Conservation (phyloP, 345 rosid species). For the Eutrema yunnanense region DNA sequence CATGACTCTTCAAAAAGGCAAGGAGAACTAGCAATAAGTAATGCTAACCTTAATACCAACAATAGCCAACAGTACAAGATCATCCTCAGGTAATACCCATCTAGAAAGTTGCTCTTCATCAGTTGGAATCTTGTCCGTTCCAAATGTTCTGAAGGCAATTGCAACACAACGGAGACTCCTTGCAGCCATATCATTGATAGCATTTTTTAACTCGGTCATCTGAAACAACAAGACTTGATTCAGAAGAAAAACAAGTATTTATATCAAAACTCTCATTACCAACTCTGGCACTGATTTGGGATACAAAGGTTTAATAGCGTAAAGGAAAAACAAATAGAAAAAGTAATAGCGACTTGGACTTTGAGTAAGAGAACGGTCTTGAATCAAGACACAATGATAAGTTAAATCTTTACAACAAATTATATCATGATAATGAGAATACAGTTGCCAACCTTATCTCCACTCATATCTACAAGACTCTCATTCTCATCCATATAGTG, state of each 20-base stretch:
- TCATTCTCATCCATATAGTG: conserved; percentile 55
- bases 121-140: conserved; percentile 55
- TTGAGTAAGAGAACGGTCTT: background rate
- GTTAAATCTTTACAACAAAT: background rate
- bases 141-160: conserved; percentile 69
- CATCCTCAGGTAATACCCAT: conserved; percentile 85
- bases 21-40: background rate
- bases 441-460: conserved; percentile 47
- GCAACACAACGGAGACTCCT: conserved; percentile 92
- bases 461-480: conserved; percentile 44
- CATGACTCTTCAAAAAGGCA: background rate
- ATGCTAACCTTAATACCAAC: conserved; percentile 81
- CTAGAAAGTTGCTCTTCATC: conserved; percentile 54
- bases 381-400: background rate
- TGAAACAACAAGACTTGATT: conserved; percentile 30
- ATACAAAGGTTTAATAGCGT: background rate
- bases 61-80: conserved; percentile 81
- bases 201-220: conserved; percentile 44
- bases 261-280: background rate
- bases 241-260: background rate
- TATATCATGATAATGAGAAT: background rate
- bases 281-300: conserved; percentile 7
- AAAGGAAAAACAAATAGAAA: background rate
- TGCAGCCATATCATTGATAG: conserved; percentile 80
- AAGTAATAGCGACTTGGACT: background rate